Percentiles rank a stretch among this genome's conserved stretches.
These are phyloP conservation scores for Juglanconis juglandina DNA, from an alignment of 2,329 filamentous ascomycete genomes.

Conservation along the genomic window DNA sequence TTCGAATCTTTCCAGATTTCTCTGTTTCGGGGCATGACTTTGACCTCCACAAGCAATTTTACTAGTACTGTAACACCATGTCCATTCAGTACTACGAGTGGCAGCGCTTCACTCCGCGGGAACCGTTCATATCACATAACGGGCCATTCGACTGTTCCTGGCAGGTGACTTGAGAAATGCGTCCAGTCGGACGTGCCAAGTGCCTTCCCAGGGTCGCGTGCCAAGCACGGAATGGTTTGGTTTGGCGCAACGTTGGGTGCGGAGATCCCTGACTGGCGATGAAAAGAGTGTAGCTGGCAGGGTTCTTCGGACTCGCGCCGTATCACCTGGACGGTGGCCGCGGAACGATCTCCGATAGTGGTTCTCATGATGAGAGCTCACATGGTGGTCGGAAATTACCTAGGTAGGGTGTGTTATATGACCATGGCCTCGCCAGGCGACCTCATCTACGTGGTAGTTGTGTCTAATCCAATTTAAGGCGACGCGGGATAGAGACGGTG, in stretches of 20 bases:
- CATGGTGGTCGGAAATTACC: too few species aligned
- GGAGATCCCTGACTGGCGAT: background rate
- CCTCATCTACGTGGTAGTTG: too few species aligned
- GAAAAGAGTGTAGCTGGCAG: background rate
- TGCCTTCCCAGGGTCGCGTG: background rate
- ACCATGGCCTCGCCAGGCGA: too few species aligned
- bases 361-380: too few species aligned
- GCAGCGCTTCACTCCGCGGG: background rate
- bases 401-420: too few species aligned
- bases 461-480: too few species aligned
- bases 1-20: background rate
- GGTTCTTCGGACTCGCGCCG: background rate
- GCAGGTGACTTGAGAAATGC: background rate
- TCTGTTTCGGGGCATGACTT: too few species aligned
- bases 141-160: background rate
- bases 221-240: constrained; percentile 1
- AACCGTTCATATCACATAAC: background rate
- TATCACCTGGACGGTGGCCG: too few species aligned
- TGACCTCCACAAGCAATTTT: too few species aligned
- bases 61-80: background rate
- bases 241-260: background rate
- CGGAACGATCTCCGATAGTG: too few species aligned
- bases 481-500: too few species aligned
- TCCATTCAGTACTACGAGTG: background rate
- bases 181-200: background rate